Base-by-base conservation (phyloP, 2,329 filamentous ascomycete species). In the Aspergillus quadricinctus region DNA sequence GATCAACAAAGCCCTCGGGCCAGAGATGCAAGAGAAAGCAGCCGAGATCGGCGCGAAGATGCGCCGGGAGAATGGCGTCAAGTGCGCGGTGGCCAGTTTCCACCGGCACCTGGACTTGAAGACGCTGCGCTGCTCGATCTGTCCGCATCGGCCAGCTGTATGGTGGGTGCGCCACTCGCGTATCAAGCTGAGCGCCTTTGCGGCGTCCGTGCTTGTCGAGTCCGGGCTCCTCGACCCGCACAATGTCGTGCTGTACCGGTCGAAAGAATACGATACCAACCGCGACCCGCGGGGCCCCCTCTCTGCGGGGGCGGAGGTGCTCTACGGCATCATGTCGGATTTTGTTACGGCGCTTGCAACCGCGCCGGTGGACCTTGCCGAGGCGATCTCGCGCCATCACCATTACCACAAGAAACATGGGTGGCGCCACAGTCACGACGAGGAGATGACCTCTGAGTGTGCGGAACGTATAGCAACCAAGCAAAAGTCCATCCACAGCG, bases 271-370 rank as follows among this genome's bases (percentile, higher is more conserved):
- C 70, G 85, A 88, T 61, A 90, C 88, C 0, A 88, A 91, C 57
- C 84, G 88, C 31, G 88, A 92, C 48, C 91, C 90, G 0, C 86
- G 83, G 66, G 91, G 94, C 61, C 90, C 91, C 0, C 83, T 95
- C 25, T 86, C 88, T 14, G 90, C 90, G 21, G 89, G 86, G 17
- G 86, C 90, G 0, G 84, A 85, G 48, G 90, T 92, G 0, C 75
- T 97, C 0, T 78, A 96, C n/a, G 88, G 89, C 5, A 93, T 92
- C n/a, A 79, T 94, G 49, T 86, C 88, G 27, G 88, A 83, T 41
- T 87, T 97, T 56, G 84, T 89, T 66, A 88, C 95, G 82, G 90
- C 90, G 1, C 81, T 96, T 43, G 89, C 89, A 1, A 91, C 96
- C 66, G 78, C 87, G 48, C 84, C 84, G 0, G 76, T 80, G 17